phyloP scores from a whole-genome alignment of 2,329 filamentous ascomycete species.

The Epichloe glyceriae region DNA sequence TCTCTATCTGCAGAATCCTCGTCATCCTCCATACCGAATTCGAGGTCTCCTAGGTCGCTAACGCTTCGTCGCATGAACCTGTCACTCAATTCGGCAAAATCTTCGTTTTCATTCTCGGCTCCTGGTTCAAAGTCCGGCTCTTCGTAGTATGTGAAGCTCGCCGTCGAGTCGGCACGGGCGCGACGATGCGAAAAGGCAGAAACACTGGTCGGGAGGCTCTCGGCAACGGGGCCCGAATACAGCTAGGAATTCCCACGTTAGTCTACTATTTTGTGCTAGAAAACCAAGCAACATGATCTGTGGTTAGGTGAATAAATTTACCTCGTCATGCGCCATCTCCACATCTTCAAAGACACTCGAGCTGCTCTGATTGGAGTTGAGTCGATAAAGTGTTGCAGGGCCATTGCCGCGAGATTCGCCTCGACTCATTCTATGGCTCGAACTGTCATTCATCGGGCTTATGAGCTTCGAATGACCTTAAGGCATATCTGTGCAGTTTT shows the following conservation, averaged over 20 bases:
- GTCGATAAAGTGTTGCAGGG: conserved; percentile 34
- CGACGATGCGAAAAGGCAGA: conserved; percentile 85
- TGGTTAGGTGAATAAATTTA: neutral
- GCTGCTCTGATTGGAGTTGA: conserved; percentile 58
- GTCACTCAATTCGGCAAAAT: conserved; percentile 12
- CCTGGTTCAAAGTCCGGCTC: conserved; percentile 28
- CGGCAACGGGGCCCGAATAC: conserved; percentile 84
- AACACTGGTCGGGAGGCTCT: conserved; percentile 88
- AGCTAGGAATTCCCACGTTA: conserved; percentile 33
- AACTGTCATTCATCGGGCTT: conserved; percentile 3
- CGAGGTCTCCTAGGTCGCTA: conserved; percentile 27
- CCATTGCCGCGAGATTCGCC: neutral
- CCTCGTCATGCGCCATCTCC: conserved; percentile 97
- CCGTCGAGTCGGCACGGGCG: conserved; percentile 64
- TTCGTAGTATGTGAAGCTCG: conserved; percentile 85
- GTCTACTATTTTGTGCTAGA: neutral
- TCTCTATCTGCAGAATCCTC: conserved; percentile 28
- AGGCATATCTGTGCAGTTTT: conserved; percentile 1
- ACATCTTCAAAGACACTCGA: conserved; percentile 84
- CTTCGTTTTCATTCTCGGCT: conserved; percentile 18
- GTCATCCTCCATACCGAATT: conserved; percentile 28
- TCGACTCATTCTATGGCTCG: neutral
- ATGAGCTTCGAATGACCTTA: neutral
- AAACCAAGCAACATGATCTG: neutral
- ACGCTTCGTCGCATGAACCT: conserved; percentile 18